These are phyloP conservation scores for Skeletonema menzelii DNA, from an alignment of 108 stramenopile species.

Conservation along the genomic window DNA sequence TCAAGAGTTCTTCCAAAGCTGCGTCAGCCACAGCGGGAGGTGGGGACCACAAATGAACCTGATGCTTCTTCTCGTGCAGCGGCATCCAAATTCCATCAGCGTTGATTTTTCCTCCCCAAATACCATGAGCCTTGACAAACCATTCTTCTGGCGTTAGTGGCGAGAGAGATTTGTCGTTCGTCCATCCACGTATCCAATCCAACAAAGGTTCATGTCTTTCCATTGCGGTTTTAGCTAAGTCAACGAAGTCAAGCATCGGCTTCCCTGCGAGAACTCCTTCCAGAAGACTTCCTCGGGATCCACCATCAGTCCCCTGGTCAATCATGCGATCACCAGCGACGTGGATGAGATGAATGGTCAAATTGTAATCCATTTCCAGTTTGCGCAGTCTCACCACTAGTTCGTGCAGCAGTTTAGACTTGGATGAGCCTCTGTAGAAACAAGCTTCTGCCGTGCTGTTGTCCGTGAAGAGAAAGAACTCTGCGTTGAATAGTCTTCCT, in stretches of 20 bases:
- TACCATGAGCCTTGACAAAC: slow-evolving; percentile 29
- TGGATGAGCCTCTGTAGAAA: slow-evolving; percentile 24
- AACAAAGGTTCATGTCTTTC: slow-evolving; percentile 2
- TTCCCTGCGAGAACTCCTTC: slow-evolving; percentile 26
- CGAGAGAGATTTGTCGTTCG: neutral
- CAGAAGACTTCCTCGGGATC: slow-evolving; percentile 12
- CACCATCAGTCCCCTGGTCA: slow-evolving; percentile 35
- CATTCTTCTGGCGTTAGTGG: slow-evolving; percentile 26
- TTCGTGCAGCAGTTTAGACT: neutral
- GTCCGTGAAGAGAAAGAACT: slow-evolving; percentile 31
- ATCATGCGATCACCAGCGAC: slow-evolving; percentile 29
- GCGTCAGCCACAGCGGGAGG: slow-evolving; percentile 26
- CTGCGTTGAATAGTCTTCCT: slow-evolving; percentile 8
- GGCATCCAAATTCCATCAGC: slow-evolving; percentile 28
- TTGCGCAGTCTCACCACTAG: slow-evolving; percentile 5
- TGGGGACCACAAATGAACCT: slow-evolving; percentile 20
- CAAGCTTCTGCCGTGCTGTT: slow-evolving; percentile 21
- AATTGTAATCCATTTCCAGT: slow-evolving; percentile 6
- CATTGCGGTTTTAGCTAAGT: slow-evolving; percentile 3
- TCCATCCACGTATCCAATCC: slow-evolving; percentile 19
- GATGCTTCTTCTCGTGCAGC: neutral
- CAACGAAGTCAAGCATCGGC: slow-evolving; percentile 27
- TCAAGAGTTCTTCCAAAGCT: slow-evolving; percentile 31
- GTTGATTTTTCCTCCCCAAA: slow-evolving; percentile 10
- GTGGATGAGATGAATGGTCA: slow-evolving; percentile 18